Evolutionary conservation across 2,329 filamentous ascomycete species (phyloP).

Genomic region (Apiospora marii): DNA sequence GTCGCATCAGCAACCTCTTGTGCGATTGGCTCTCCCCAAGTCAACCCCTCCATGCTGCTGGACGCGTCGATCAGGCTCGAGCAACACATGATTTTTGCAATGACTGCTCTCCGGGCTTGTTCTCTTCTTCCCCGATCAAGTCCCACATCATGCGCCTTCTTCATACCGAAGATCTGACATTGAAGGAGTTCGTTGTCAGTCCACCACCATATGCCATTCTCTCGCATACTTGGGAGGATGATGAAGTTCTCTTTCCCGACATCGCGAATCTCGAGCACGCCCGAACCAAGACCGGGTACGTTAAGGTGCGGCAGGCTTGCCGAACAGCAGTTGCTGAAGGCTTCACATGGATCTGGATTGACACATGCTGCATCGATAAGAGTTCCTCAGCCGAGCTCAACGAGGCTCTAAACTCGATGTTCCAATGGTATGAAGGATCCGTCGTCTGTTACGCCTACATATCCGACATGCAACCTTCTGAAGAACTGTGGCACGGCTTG

Average conservation of each 20-base stretch:
- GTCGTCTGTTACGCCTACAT: slow-evolving; percentile 32
- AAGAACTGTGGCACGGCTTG: slow-evolving; percentile 14
- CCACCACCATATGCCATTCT: neutral
- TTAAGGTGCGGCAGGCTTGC: slow-evolving; percentile 30
- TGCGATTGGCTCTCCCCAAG: neutral
- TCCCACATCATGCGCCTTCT: neutral
- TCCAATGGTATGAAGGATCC: slow-evolving; percentile 29
- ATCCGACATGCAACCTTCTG: slow-evolving; percentile 2
- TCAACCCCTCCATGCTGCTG: neutral
- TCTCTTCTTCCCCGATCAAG: neutral
- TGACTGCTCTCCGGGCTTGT: neutral
- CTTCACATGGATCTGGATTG: slow-evolving; percentile 24
- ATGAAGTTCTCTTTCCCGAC: neutral
- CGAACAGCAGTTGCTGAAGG: slow-evolving; percentile 22
- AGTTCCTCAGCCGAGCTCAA: slow-evolving; percentile 5
- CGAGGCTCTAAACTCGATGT: slow-evolving; percentile 32
- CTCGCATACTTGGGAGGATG: slow-evolving; percentile 4
- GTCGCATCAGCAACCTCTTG: neutral
- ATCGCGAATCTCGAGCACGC: neutral
- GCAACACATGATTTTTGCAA: neutral
- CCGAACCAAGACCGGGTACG: slow-evolving; percentile 14
- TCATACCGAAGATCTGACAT: neutral
- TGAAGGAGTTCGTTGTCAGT: neutral
- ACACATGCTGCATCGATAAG: slow-evolving; percentile 23
- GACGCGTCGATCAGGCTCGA: neutral